Evolutionary conservation across 192 early-diverging fungal genomes (phyloP).

Genomic region (Backusella tarrabulga): DNA sequence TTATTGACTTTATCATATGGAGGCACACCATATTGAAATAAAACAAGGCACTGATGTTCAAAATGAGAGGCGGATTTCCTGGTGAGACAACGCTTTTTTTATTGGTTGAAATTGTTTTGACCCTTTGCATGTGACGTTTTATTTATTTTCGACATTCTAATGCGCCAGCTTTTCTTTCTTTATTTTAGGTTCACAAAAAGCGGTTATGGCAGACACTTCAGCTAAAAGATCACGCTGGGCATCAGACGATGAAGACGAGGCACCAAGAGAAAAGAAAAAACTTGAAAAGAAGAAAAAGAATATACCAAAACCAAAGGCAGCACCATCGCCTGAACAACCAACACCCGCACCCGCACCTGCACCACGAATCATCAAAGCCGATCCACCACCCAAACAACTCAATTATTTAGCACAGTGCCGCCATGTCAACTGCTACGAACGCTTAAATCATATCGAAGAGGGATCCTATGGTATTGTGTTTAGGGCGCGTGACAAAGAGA

Average conservation of each 20-base stretch:
- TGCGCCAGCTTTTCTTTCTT: not conserved
- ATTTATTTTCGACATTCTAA: not conserved
- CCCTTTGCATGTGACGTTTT: not conserved
- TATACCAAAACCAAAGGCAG: not conserved
- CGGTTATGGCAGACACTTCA: not conserved
- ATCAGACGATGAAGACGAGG: conserved; percentile 10
- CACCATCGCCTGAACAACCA: not conserved
- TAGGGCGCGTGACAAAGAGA: conserved; percentile 78
- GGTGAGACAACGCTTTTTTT: not conserved
- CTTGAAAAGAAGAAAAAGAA: not conserved
- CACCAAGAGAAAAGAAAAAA: not conserved
- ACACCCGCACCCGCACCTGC: no score
- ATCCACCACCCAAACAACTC: not conserved
- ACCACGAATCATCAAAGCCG: not conserved
- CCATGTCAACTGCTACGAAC: conserved; percentile 84
- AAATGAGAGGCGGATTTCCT: no score
- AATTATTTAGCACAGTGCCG: conserved; percentile 62
- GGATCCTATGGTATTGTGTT: conserved; percentile 97
- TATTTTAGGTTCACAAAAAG: not conserved
- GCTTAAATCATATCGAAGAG: conserved; percentile 95
- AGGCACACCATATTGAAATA: not conserved
- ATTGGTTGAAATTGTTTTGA: not conserved
- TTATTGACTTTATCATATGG: no score
- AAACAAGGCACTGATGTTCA: not conserved
- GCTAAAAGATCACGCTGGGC: conserved; percentile 9